These are phyloP conservation scores for Chloromonas sp. DNA, from an alignment of 163 green algal genomes.

Conservation along the genomic window DNA sequence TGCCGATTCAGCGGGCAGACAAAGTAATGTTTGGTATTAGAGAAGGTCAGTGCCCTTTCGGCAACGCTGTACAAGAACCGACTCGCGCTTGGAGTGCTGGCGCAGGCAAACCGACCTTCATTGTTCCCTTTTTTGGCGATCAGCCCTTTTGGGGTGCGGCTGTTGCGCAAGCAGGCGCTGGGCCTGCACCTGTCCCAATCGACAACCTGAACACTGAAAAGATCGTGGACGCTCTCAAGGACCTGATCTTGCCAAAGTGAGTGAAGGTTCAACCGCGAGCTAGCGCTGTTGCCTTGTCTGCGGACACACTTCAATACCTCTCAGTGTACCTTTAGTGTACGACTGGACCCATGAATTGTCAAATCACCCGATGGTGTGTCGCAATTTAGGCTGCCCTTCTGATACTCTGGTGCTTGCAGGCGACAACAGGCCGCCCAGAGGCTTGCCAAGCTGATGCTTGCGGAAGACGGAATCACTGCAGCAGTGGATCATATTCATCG, in stretches of 20 bases:
- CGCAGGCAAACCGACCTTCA: slow-evolving; percentile 42
- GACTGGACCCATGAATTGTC: too few species aligned
- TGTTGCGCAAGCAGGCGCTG: slow-evolving; percentile 32
- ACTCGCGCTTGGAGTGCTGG: not conserved
- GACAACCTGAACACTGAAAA: slow-evolving; percentile 39
- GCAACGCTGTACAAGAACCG: too few species aligned
- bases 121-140: slow-evolving; percentile 66
- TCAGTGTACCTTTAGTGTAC: too few species aligned
- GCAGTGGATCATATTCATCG: slow-evolving; percentile 23
- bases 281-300: too few species aligned
- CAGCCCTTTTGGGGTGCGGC: slow-evolving; percentile 60
- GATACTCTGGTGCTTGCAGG: not conserved
- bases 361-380: too few species aligned
- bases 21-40: too few species aligned
- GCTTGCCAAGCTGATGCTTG: slow-evolving; percentile 6
- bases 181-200: slow-evolving; percentile 51
- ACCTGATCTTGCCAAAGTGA: slow-evolving; percentile 15
- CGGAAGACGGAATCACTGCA: slow-evolving; percentile 12
- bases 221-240: slow-evolving; percentile 27
- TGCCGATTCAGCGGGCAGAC: not conserved
- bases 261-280: not conserved
- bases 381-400: too few species aligned
- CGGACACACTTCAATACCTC: too few species aligned
- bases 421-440: not conserved
- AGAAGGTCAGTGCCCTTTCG: too few species aligned